Conservation (phyloP, 208 protist species). For the Leishmania arabica region DNA sequence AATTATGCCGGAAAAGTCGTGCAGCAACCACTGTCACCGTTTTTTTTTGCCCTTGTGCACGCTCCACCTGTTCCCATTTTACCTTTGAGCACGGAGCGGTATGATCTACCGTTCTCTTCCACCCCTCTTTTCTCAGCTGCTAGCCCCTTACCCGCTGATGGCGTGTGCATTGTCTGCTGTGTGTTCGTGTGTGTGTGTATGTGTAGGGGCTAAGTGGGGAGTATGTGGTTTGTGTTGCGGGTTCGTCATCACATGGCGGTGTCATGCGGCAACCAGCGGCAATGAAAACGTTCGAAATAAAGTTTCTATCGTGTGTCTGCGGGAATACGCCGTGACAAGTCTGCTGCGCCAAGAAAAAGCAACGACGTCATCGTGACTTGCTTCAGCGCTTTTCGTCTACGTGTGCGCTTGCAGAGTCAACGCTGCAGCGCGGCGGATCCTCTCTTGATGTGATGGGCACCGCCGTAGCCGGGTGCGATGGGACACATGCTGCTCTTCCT, state of each 20-base stretch:
- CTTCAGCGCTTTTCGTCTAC: neutral
- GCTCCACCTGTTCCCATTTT: no score
- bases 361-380: neutral
- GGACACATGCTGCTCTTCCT: neutral
- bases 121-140: neutral
- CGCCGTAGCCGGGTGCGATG: neutral
- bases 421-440: neutral
- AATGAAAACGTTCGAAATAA: neutral
- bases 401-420: neutral
- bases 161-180: neutral
- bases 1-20: neutral
- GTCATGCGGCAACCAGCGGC: neutral
- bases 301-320: neutral
- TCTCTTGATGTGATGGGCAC: neutral
- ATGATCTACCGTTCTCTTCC: neutral
- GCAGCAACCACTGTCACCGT: neutral
- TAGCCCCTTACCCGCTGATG: neutral
- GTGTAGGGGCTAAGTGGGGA: no score
- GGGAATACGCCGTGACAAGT: neutral
- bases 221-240: neutral
- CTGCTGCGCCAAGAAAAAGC: neutral
- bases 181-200: neutral
- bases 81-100: neutral
- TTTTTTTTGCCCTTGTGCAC: neutral
- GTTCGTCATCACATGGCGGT: neutral